A percentile compares a stretch with the other conserved stretches of the same genome.
Evolutionary conservation across 2,329 filamentous ascomycete genomes (phyloP).

Genomic region (Parafenestella ontariensis): DNA sequence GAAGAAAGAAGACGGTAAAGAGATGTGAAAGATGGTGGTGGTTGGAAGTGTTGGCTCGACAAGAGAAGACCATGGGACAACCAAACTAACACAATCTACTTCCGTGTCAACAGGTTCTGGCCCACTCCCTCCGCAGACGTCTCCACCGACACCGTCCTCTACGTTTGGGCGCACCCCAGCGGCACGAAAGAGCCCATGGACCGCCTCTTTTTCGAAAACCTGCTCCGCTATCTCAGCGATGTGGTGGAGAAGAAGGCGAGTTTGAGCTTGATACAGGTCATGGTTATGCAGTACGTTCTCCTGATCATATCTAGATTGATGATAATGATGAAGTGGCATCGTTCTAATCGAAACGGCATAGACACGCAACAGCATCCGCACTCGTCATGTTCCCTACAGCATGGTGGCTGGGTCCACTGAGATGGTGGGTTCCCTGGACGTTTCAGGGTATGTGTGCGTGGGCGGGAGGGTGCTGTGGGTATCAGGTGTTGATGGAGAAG

Average conservation of each 20-base stretch:
- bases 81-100: too few species aligned
- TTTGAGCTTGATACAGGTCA: slow-evolving; percentile 20
- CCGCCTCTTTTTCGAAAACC: slow-evolving; percentile 21
- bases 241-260: slow-evolving; percentile 17
- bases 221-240: slow-evolving; percentile 19
- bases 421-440: slow-evolving; percentile 26
- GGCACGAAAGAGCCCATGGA: slow-evolving; percentile 19
- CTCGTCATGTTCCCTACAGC: slow-evolving; percentile 21
- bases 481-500: slow-evolving; percentile 19
- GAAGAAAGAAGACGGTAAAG: too few species aligned
- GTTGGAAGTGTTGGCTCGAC: too few species aligned
- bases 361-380: slow-evolving; percentile 22
- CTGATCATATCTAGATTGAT: not conserved
- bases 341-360: too few species aligned
- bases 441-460: slow-evolving; percentile 16
- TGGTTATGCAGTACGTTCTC: slow-evolving; percentile 20
- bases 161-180: slow-evolving; percentile 23
- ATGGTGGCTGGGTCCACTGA: slow-evolving; percentile 23
- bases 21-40: too few species aligned
- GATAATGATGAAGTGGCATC: too few species aligned
- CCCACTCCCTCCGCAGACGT: slow-evolving; percentile 9
- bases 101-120: slow-evolving; percentile 13
- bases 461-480: slow-evolving; percentile 13
- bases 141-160: slow-evolving; percentile 15
- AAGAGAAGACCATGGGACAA: too few species aligned